Evolutionary conservation across 148 eudicot genomes (phyloP), one percentile per base, ranked within the genome.

Genomic region (Arctostaphylos glauca): DNA sequence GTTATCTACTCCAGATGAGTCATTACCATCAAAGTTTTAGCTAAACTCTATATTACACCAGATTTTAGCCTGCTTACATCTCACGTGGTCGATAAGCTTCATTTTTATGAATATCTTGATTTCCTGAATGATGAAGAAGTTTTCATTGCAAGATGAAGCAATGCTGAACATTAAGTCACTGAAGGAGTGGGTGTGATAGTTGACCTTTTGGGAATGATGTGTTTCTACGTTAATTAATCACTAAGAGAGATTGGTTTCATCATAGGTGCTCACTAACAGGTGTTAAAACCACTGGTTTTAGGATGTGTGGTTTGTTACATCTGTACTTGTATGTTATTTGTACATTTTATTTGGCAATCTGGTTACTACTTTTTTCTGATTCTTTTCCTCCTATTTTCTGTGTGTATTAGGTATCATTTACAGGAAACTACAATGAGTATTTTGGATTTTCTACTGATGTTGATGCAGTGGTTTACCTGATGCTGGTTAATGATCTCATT

Each of bases 401-500:
- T 19, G 53, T 66, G 23, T 62, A 62, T 46, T 55, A 97, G 98
- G 87, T 94, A 79, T 89, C 85, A 43, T 97, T 97, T 85, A 94
- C 97, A 25, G 99, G 99, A 86, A 94, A 96, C 89, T 96, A 96
- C 87, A 82, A 80, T 0, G 99, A 94, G 86, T 97, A 97, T 86
- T 97, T 97, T 89, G 97, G 99, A 50, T 81, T 84, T 71, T 86
- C 94, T 70, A 97, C 96, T 4, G 98, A 97, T 91, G 95, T 97
- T 53, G 99, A 97, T 84, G 99, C 98, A 81, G 96, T 97, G 74
- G 92, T 90, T 83, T 97, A 93, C 89, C 87, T 97, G 76, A 97
- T 97, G 98, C 91, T 97, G 88, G 99, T 94, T 84, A 97, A 97
- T 87, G 99, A 94, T 90, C 85, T 97, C 79, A 94, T 97, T 82